Percentiles rank a stretch among this genome's conserved stretches.
Conservation (phyloP, 2,329 filamentous ascomycete species). For the Pseudopyricularia javanii region DNA sequence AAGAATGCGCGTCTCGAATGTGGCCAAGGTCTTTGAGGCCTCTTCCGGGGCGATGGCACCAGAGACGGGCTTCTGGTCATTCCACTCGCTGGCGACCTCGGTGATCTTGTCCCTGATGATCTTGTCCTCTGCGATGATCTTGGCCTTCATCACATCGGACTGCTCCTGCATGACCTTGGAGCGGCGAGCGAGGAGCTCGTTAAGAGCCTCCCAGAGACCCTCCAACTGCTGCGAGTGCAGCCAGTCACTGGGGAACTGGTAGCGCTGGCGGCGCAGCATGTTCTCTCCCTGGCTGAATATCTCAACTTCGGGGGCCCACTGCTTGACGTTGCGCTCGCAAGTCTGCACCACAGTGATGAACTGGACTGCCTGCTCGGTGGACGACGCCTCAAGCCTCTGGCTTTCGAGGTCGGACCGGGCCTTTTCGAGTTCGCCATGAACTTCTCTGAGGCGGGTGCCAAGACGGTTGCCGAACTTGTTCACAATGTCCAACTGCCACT, state of each 20-base stretch:
- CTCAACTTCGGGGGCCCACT: constrained; percentile 92
- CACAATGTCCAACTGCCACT: constrained; percentile 97
- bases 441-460: constrained; percentile 80
- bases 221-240: constrained; percentile 92
- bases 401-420: constrained; percentile 82
- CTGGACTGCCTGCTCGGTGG: constrained; percentile 90
- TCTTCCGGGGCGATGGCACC: constrained; percentile 85
- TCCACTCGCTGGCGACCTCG: constrained; percentile 80
- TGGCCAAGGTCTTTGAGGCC: constrained; percentile 68
- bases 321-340: constrained; percentile 84
- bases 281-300: constrained; percentile 93
- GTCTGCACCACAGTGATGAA: constrained; percentile 98
- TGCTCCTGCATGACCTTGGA: constrained; percentile 94
- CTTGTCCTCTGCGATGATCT: constrained; percentile 89
- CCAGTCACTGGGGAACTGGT: constrained; percentile 91
- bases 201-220: constrained; percentile 86
- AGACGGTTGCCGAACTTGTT: constrained; percentile 86
- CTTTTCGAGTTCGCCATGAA: constrained; percentile 84
- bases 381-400: constrained; percentile 85
- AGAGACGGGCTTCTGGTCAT: constrained; percentile 92
- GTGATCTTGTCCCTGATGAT: constrained; percentile 79
- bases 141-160: constrained; percentile 84
- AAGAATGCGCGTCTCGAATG: constrained; percentile 76
- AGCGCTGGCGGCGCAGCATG: constrained; percentile 79
- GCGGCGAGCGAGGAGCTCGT: constrained; percentile 84